Percentiles rank a stretch among this genome's conserved stretches.
These are phyloP conservation scores for Fusarium sp. DNA, from an alignment of 2,329 filamentous ascomycete species.

Conservation along the genomic window DNA sequence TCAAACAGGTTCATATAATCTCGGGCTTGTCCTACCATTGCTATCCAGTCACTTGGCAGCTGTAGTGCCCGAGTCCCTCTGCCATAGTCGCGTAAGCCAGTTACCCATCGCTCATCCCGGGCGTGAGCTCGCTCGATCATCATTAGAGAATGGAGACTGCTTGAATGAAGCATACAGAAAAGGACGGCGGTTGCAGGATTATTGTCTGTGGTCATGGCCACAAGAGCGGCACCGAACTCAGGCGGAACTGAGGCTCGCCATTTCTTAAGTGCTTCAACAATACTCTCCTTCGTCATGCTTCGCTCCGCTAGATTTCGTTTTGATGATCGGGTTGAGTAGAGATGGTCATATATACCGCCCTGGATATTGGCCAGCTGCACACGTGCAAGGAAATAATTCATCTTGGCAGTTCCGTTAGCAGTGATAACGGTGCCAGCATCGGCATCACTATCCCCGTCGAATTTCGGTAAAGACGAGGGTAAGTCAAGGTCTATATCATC, in stretches of 20 bases:
- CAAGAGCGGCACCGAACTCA: background rate
- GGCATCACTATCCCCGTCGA: no score
- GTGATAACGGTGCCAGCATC: background rate
- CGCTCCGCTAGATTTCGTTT: conserved; percentile 4
- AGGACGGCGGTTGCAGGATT: background rate
- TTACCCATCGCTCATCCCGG: conserved; percentile 14
- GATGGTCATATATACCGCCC: conserved; percentile 4
- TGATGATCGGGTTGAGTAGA: conserved; percentile 4
- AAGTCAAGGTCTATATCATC: conserved; percentile 18
- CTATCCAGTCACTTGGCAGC: conserved; percentile 5
- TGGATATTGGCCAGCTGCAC: conserved; percentile 12
- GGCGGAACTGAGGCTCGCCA: background rate
- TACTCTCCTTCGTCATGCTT: background rate
- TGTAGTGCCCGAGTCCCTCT: background rate
- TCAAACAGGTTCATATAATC: conserved; percentile 16
- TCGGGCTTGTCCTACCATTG: conserved; percentile 2
- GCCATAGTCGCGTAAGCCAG: background rate
- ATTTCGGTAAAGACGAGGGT: fast-evolving
- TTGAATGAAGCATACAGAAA: conserved; percentile 10
- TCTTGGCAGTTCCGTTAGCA: background rate
- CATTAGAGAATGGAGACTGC: conserved; percentile 3
- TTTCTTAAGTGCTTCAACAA: background rate
- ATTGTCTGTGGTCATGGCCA: background rate
- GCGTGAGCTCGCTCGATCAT: conserved; percentile 5
- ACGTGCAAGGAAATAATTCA: conserved; percentile 14